Evolutionary conservation across 2,329 filamentous ascomycete genomes (phyloP), one percentile per base, ranked within the genome.

Genomic region (Aspergillus pseudoterreus): DNA sequence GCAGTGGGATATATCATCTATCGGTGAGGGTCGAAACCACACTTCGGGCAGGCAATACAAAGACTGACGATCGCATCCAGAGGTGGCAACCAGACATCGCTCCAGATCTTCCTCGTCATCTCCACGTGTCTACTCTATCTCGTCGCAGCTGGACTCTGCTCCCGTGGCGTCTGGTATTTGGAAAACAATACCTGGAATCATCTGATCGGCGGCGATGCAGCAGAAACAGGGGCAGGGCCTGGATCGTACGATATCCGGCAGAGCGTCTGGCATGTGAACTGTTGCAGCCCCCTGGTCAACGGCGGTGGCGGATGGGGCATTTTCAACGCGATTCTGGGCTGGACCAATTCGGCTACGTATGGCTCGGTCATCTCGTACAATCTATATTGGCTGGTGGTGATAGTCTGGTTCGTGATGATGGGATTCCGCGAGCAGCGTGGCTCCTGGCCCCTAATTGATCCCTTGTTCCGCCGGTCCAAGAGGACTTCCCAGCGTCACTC

Each of bases 331-430:
- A 78, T 95, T 48, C 78, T 95, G 10, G 90, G 91, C 52, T 96
- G 91, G 91, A 82, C 84, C 55, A 95, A 95, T 74, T 90, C 87
- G 11, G 91, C 88, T 4, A 95, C 90, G 1, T 91, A 92, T 62
- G 90, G 90, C 47, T 92, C 88, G 1, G 87, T 95, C 57, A 84
- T 95, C 56, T 85, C 87, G 1, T 95, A 95, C 75, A 95, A 94
- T 67, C 52, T 92, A 14, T 95, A 95, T 75, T 96, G 90, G 91
- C 72, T 94, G 46, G 77, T 76, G 8, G 78, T 90, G 58, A 90
- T 91, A 51, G 54, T 77, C 14, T 79, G 78, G 4, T 88, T 92
- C 65, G 54, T 83, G 12, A 58, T 74, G 32, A 79, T 92, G 77
- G 78, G 85, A 39, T 89, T 83, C 72, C 80, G 80, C 56, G 89